Evolutionary conservation across 768 basidiomycete species (phyloP).

Genomic region (Boletus insuetus): DNA sequence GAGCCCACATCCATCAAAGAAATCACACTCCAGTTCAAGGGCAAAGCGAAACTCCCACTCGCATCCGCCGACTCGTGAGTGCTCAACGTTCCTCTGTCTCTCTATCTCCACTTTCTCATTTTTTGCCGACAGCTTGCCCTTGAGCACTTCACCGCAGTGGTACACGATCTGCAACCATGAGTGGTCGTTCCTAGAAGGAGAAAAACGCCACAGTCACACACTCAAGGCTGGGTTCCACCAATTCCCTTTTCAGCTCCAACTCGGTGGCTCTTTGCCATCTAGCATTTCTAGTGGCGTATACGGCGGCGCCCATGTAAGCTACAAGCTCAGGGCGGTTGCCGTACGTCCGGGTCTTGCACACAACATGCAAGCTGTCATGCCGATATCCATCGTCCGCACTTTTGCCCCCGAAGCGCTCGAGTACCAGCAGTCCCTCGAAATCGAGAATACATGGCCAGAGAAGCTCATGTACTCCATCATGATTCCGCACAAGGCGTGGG

Average conservation of each 20-base stretch:
- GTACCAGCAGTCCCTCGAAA: conserved; percentile 93
- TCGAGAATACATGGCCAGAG: conserved; percentile 96
- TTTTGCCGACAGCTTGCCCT: conserved; percentile 12
- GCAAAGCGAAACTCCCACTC: conserved; percentile 73
- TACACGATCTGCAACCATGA: conserved; percentile 78
- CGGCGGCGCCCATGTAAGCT: conserved; percentile 68
- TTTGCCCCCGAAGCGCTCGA: conserved; percentile 84
- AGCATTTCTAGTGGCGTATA: conserved; percentile 54
- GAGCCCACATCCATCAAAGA: conserved; percentile 85
- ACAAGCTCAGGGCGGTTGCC: conserved; percentile 88
- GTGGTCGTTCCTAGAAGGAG: conserved; percentile 90
- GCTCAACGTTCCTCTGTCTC: not conserved
- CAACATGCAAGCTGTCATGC: conserved; percentile 60
- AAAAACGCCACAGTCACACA: conserved; percentile 75
- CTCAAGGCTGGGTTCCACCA: conserved; percentile 94
- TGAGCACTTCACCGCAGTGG: conserved; percentile 40
- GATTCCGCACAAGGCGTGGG: conserved; percentile 95
- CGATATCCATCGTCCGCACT: conserved; percentile 69
- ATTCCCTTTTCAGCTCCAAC: conserved; percentile 87
- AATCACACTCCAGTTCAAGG: conserved; percentile 79
- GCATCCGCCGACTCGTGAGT: conserved; percentile 58
- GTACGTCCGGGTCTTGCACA: conserved; percentile 69
- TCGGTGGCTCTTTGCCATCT: conserved; percentile 85
- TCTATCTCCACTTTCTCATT: conserved; percentile 1
- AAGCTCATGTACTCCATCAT: conserved; percentile 96